phyloP scores from a whole-genome alignment of 129 eudicot species.

The Flaveria bidentis region DNA sequence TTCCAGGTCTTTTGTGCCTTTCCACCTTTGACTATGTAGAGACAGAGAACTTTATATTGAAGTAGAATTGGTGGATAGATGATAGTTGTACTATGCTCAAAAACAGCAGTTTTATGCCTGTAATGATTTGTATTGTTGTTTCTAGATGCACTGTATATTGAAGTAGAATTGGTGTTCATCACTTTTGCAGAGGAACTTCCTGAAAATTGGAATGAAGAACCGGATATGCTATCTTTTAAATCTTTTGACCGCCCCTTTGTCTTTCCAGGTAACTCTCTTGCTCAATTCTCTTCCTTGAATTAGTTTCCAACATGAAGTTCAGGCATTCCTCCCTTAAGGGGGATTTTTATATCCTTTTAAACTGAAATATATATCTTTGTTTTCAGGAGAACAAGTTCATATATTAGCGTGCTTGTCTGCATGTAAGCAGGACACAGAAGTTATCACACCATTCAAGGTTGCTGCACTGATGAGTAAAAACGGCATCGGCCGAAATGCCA shows the following conservation, averaged over 20 bases:
- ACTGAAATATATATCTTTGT: slow-evolving; percentile 12
- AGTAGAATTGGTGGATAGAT: too few species aligned
- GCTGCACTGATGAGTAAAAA: slow-evolving; percentile 87
- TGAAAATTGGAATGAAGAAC: slow-evolving; percentile 68
- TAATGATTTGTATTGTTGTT: neutral
- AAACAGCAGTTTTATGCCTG: neutral
- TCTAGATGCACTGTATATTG: neutral
- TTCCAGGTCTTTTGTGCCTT: too few species aligned
- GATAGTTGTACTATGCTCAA: neutral
- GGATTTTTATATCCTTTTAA: neutral
- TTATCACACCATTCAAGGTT: slow-evolving; percentile 92
- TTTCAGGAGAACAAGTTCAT: slow-evolving; percentile 84
- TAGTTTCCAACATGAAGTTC: slow-evolving; percentile 12
- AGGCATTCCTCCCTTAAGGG: slow-evolving; percentile 5
- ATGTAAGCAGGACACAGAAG: slow-evolving; percentile 76
- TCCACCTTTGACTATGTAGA: too few species aligned
- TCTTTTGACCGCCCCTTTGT: slow-evolving; percentile 85
- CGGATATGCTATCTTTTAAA: slow-evolving; percentile 64
- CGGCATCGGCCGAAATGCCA: slow-evolving; percentile 49
- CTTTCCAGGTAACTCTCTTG: slow-evolving; percentile 64
- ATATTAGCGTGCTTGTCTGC: slow-evolving; percentile 84
- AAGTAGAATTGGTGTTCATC: slow-evolving; percentile 7
- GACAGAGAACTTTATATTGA: neutral
- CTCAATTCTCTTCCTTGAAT: slow-evolving; percentile 13
- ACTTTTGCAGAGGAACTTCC: slow-evolving; percentile 73